Percentiles rank a stretch among this genome's conserved stretches.
Evolutionary conservation across 108 stramenopile species (phyloP).

Genomic region (Nitzschia palea): DNA sequence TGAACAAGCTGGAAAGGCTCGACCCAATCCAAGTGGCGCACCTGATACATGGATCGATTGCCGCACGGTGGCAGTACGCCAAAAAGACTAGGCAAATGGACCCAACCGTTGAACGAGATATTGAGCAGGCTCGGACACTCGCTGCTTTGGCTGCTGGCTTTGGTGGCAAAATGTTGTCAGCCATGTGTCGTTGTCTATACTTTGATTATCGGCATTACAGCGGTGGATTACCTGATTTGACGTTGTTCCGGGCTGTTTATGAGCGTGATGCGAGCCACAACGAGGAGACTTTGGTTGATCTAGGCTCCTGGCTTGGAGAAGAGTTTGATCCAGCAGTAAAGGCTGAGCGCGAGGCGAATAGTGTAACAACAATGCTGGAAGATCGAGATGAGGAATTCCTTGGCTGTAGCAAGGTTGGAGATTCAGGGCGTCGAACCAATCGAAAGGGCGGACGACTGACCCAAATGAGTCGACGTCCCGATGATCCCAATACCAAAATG

Average conservation of each 20-base stretch:
- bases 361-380: conserved; percentile 33
- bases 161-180: conserved; percentile 61
- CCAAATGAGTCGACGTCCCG: neutral
- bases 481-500: neutral
- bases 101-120: conserved; percentile 49
- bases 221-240: conserved; percentile 79
- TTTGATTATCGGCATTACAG: conserved; percentile 85
- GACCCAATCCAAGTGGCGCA: conserved; percentile 45
- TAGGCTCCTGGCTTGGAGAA: conserved; percentile 84
- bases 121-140: conserved; percentile 59
- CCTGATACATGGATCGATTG: conserved; percentile 50
- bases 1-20: conserved; percentile 37
- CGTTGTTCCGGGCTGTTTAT: conserved; percentile 39
- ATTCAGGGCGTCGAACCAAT: conserved; percentile 39
- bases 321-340: conserved; percentile 43
- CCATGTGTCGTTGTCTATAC: conserved; percentile 64
- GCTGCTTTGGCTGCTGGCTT: conserved; percentile 73
- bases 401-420: conserved; percentile 69
- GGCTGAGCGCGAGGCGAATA: conserved; percentile 15
- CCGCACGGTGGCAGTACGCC: conserved; percentile 36
- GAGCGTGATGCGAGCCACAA: conserved; percentile 4
- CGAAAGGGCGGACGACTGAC: neutral
- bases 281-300: conserved; percentile 45
- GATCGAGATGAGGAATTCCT: conserved; percentile 82
- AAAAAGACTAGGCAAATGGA: conserved; percentile 31